These are phyloP conservation scores for Jaltomata sinuosa DNA, from an alignment of 257 asterid species.

Conservation along the genomic window DNA sequence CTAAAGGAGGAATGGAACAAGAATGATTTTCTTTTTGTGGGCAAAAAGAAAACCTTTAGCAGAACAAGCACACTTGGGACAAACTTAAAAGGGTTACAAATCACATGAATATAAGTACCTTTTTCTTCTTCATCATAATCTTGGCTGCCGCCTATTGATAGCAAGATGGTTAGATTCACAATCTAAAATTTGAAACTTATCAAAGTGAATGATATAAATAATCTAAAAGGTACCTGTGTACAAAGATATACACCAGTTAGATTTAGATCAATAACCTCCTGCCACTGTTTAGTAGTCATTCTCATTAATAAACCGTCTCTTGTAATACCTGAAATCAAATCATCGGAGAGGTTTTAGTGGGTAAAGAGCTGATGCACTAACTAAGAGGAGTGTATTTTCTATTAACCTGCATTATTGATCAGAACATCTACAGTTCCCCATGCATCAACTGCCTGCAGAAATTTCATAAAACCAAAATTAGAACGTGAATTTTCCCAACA, in stretches of 20 bases:
- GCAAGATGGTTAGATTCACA: constrained; percentile 11
- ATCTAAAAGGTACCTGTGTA: constrained; percentile 52
- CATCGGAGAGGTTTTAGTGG: not conserved
- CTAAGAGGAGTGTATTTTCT: not conserved
- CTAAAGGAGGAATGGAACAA: not conserved
- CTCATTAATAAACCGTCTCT: constrained; percentile 94
- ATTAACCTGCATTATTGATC: constrained; percentile 88
- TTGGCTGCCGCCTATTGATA: constrained; percentile 90
- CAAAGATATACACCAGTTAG: constrained; percentile 92
- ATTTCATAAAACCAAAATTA: constrained; percentile 18
- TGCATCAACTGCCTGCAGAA: constrained; percentile 72
- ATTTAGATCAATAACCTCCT: constrained; percentile 91
- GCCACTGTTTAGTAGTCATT: constrained; percentile 91
- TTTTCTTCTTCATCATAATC: constrained; percentile 93
- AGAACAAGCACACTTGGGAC: not conserved
- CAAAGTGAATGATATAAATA: not conserved
- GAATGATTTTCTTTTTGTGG: not conserved
- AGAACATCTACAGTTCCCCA: constrained; percentile 91
- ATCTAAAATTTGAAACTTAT: not conserved
- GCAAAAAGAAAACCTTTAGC: not conserved
- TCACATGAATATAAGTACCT: constrained; percentile 34
- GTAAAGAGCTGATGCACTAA: not conserved
- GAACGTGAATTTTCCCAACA: constrained; percentile 4
- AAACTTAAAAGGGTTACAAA: not conserved
- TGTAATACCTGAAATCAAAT: constrained; percentile 60